These are phyloP conservation scores for Raffaelea ambrosiae DNA, from an alignment of 2,329 filamentous ascomycete species.

Conservation along the genomic window DNA sequence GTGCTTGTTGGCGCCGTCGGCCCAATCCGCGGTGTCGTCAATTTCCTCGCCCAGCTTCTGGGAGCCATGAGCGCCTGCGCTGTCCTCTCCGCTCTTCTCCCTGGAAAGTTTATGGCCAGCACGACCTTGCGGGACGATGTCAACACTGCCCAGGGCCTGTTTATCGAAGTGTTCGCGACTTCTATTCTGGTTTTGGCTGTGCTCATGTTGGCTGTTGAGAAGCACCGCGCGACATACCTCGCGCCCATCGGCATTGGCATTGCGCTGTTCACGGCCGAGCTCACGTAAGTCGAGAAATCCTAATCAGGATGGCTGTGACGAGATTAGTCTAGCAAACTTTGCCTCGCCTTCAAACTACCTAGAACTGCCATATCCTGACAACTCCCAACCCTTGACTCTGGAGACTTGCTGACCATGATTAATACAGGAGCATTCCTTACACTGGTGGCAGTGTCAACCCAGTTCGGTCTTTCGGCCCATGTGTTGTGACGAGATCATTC, in stretches of 20 bases:
- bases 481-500: constrained; percentile 31
- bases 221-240: constrained; percentile 63
- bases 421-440: constrained; percentile 32
- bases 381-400: too few species aligned
- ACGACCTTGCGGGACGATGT: constrained; percentile 47
- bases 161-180: constrained; percentile 60
- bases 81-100: constrained; percentile 49
- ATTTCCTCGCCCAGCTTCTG: constrained; percentile 49
- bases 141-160: constrained; percentile 48
- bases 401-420: too few species aligned
- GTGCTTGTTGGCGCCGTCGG: constrained; percentile 49
- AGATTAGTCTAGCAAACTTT: too few species aligned
- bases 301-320: too few species aligned
- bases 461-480: constrained; percentile 41
- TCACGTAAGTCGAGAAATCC: constrained; percentile 20
- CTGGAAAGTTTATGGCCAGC: constrained; percentile 42
- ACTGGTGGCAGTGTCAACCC: constrained; percentile 43
- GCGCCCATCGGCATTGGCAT: constrained; percentile 66
- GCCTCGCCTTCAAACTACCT: too few species aligned
- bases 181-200: constrained; percentile 55
- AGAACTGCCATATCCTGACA: too few species aligned
- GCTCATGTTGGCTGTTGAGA: constrained; percentile 63
- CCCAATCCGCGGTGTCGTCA: constrained; percentile 39
- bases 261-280: constrained; percentile 54
- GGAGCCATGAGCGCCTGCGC: constrained; percentile 51